Evolutionary conservation across 768 basidiomycete genomes (phyloP), one percentile per base, ranked within the genome.

Genomic region (Cantharellus cinnabarinus): DNA sequence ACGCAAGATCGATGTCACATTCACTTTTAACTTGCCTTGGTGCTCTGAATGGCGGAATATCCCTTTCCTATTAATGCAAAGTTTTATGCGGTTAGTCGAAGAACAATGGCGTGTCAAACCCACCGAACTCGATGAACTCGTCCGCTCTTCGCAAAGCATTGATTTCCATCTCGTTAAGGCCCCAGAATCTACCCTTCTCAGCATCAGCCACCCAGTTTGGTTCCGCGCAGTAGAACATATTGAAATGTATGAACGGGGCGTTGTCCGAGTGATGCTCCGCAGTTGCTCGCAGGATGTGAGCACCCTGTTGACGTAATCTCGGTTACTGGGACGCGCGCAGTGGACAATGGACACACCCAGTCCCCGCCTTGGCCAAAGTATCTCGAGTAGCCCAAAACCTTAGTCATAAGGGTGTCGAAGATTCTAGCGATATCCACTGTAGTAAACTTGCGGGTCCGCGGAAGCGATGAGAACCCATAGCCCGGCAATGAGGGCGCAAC

Each of bases 191-290:
- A 29, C 50, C n/a, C 5, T 29, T 15, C 3, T 41, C 10, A 7
- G 57, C 29, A 37, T 56, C 55, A 42, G 42, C 20, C 20, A 29
- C 20, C 20, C 20, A n/a, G 38, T 37, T 44, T 54, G n/a, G 56
- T 39, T 3, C 60, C 60, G 35, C 20, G 20, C 58, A 56, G 20
- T 61, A 57, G 42, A 64, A 65, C 63, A 64, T 62, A 50, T 65
- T 65, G 63, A 65, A 64, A 56, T 65, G 64, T 35, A 62, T 40
- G 15, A 64, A 37, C 44, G 56, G 63, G 7, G 59, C 59, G n/a
- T 39, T 41, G 38, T 55, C 54, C 29, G 59, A 59, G 56, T 60
- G 62, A 5, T 62, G 50, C 29, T 38, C 42, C 20, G 60, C 64
- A 29, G 63, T 60, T 5, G 54, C 50, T 5, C 64, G 50, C n/a